These are phyloP conservation scores for Hypoxylon sp. DNA, from an alignment of 2,329 filamentous ascomycete genomes.

Conservation along the genomic window DNA sequence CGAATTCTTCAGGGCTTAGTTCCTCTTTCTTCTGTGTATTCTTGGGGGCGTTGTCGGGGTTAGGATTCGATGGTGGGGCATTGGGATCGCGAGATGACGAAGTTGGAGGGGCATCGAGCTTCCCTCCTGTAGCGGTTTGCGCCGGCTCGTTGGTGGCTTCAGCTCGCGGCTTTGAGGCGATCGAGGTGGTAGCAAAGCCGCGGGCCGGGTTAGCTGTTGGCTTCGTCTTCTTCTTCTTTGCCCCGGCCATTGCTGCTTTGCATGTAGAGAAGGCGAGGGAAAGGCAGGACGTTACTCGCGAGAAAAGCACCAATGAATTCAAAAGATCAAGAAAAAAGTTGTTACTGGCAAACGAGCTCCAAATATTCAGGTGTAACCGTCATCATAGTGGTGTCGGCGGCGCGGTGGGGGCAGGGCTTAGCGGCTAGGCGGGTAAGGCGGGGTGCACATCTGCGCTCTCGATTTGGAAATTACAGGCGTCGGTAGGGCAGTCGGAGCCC, in stretches of 20 bases:
- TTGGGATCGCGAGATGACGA: conserved; percentile 46
- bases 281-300: conserved; percentile 4
- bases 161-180: conserved; percentile 84
- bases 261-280: conserved; percentile 6
- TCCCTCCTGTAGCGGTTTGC: conserved; percentile 44
- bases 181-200: conserved; percentile 93
- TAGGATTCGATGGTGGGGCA: conserved; percentile 44
- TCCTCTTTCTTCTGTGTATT: conserved; percentile 58
- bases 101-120: conserved; percentile 54
- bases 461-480: conserved; percentile 17
- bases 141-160: conserved; percentile 62
- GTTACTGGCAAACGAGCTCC: conserved; percentile 24
- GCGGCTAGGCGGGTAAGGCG: conserved; percentile 28
- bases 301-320: conserved; percentile 18
- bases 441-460: conserved; percentile 20
- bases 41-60: conserved; percentile 38
- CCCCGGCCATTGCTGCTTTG: conserved; percentile 71
- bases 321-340: conserved; percentile 29
- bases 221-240: conserved; percentile 93
- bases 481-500: not conserved
- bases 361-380: conserved; percentile 28
- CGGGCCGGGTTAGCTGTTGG: conserved; percentile 86
- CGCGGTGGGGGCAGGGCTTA: conserved; percentile 30
- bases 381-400: conserved; percentile 27
- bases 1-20: conserved; percentile 88